Percentiles rank a stretch among this genome's conserved stretches.
Conservation (phyloP, 352 stramenopile species). For the Pythium sp. region DNA sequence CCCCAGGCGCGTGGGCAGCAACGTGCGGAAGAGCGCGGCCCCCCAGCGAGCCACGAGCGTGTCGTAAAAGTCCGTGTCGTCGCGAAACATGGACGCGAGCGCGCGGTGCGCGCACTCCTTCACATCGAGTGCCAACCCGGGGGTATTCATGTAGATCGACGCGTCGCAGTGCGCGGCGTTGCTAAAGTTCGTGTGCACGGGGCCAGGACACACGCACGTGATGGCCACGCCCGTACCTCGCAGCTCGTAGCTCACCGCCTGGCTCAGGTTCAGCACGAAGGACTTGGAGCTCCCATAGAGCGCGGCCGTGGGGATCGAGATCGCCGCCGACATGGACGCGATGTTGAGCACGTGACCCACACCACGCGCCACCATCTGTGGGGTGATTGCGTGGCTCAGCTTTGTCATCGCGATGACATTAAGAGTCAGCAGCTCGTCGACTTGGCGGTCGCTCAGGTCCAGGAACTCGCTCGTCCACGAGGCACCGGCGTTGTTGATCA, state of each 20-base stretch:
- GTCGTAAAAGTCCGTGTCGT: constrained; percentile 46
- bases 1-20: constrained; percentile 39
- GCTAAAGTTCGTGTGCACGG: constrained; percentile 70
- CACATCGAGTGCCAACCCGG: constrained; percentile 28
- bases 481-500: constrained; percentile 65
- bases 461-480: constrained; percentile 3
- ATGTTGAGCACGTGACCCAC: constrained; percentile 74
- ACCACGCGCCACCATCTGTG: constrained; percentile 60
- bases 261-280: constrained; percentile 64
- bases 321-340: constrained; percentile 50
- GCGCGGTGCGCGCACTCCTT: constrained; percentile 41
- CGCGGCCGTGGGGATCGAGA: constrained; percentile 53
- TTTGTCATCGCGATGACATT: constrained; percentile 54
- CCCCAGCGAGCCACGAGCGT: constrained; percentile 39
- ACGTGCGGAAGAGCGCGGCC: constrained; percentile 29
- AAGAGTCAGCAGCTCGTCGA: constrained; percentile 57
- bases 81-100: constrained; percentile 52
- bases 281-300: constrained; percentile 73
- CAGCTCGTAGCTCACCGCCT: constrained; percentile 71
- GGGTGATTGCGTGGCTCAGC: constrained; percentile 52
- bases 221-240: constrained; percentile 54
- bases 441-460: constrained; percentile 10
- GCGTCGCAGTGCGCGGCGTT: constrained; percentile 33
- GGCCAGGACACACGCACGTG: constrained; percentile 60
- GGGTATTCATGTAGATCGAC: constrained; percentile 50